Percentiles rank a stretch among this genome's conserved stretches.
Evolutionary conservation across 164 flowering plant species (phyloP).

Genomic region (grape (Vitis vinifera)): ASM3070453v1 NC_081815.1:5292001-5292500

Average conservation of each 20-base stretch:
- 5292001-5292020: too few species aligned
- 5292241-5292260: conserved; percentile 69
- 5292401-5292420: background rate
- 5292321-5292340: conserved; percentile 54
- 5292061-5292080: background rate
- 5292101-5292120: background rate
- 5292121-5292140: background rate
- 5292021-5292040: too few species aligned
- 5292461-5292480: too few species aligned
- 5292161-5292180: conserved; percentile 56
- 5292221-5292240: conserved; percentile 53
- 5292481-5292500: too few species aligned
- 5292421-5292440: too few species aligned
- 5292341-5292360: conserved; percentile 27
- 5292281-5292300: conserved; percentile 63
- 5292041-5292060: background rate
- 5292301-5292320: conserved; percentile 71
- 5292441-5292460: too few species aligned
- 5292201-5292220: conserved; percentile 61
- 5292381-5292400: conserved; percentile 56
- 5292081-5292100: background rate
- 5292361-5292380: conserved; percentile 50
- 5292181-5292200: conserved; percentile 55
- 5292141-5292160: background rate
- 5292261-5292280: conserved; percentile 65